Conservation (phyloP, 768 basidiomycete genomes). For the Pleurotus pulmonarius region DNA sequence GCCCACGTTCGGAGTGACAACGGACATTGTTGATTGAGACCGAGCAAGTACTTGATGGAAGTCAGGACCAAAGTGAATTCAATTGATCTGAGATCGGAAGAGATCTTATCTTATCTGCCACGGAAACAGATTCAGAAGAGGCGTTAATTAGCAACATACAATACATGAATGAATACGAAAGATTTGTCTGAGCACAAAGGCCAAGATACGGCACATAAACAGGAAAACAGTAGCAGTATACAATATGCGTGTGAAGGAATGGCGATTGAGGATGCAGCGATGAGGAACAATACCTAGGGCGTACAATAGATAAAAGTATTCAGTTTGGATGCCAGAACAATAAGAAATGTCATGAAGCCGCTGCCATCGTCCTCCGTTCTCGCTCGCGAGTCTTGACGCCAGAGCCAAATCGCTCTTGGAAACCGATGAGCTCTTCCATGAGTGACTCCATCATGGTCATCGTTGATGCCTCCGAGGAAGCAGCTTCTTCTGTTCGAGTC, state of each 20-base stretch:
- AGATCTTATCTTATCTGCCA: constrained; percentile 1
- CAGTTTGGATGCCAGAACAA: constrained; percentile 6
- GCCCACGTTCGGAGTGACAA: background rate
- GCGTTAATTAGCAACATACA: background rate
- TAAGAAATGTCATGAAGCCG: constrained; percentile 16
- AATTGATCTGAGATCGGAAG: too few species aligned
- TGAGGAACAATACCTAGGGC: background rate
- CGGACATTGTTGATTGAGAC: background rate
- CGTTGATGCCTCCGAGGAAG: constrained; percentile 28
- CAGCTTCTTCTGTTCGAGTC: background rate
- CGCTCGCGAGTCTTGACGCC: constrained; percentile 49
- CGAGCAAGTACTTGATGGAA: background rate
- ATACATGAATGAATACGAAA: constrained; percentile 1
- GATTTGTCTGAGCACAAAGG: background rate
- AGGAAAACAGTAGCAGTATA: background rate
- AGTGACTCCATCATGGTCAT: constrained; percentile 89
- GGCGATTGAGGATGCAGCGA: background rate
- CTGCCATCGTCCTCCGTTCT: constrained; percentile 39
- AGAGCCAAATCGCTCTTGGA: constrained; percentile 82
- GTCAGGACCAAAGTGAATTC: background rate
- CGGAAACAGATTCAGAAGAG: background rate
- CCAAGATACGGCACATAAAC: background rate
- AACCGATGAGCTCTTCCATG: constrained; percentile 83
- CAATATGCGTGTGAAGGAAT: background rate
- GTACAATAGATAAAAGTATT: constrained; percentile 5